phyloP scores from a whole-genome alignment of 1,284 basidiomycete genomes.

The Volvariella surrecta region DNA sequence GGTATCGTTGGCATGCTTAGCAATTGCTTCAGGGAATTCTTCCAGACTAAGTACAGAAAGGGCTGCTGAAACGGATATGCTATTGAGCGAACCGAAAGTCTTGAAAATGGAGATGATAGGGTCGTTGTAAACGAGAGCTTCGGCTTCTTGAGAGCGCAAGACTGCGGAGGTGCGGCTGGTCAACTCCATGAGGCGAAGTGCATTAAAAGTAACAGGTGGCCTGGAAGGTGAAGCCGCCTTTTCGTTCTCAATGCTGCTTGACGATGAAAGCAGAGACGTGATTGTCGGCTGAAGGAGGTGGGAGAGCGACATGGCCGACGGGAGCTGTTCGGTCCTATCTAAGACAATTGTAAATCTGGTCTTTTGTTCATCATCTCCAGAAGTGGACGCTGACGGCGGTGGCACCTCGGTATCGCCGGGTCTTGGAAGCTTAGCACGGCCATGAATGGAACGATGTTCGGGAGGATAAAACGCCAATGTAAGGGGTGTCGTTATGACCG shows the following conservation, averaged over 20 bases:
- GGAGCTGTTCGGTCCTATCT: slow-evolving; percentile 81
- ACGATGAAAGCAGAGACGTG: slow-evolving; percentile 3
- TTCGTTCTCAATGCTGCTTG: slow-evolving; percentile 17
- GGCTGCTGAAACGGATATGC: slow-evolving; percentile 58
- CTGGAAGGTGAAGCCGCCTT: not conserved
- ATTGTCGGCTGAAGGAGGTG: slow-evolving; percentile 42
- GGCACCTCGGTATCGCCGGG: slow-evolving; percentile 13
- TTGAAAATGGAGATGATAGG: slow-evolving; percentile 76
- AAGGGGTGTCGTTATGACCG: slow-evolving; percentile 81
- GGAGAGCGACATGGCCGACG: slow-evolving; percentile 57
- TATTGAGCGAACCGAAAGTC: slow-evolving; percentile 73
- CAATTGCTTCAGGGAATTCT: slow-evolving; percentile 64
- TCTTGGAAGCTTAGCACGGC: slow-evolving; percentile 8
- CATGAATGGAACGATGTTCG: slow-evolving; percentile 34
- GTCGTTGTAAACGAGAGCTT: slow-evolving; percentile 67
- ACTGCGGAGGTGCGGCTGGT: slow-evolving; percentile 84
- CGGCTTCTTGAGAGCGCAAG: slow-evolving; percentile 70
- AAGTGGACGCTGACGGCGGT: slow-evolving; percentile 10
- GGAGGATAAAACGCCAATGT: slow-evolving; percentile 71
- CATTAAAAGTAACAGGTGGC: slow-evolving; percentile 41
- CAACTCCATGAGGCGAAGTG: slow-evolving; percentile 83
- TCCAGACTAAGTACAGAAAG: slow-evolving; percentile 61
- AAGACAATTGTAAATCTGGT: slow-evolving; percentile 73
- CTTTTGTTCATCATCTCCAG: slow-evolving; percentile 32
- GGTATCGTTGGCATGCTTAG: slow-evolving; percentile 49